Evolutionary conservation across 306 rosid genomes (phyloP).

Genomic region (Quercus gilva): DNA sequence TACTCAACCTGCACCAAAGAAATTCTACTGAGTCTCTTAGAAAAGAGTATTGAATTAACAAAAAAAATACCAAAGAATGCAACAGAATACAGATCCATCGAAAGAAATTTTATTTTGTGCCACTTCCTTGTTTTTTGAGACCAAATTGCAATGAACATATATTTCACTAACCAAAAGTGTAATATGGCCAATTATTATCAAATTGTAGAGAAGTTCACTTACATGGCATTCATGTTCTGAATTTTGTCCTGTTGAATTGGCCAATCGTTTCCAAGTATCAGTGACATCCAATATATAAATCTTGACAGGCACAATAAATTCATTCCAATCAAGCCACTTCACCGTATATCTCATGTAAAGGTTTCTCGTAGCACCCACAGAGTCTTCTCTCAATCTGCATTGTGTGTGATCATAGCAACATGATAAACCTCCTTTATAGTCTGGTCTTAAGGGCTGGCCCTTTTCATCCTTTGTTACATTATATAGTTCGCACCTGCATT

Average conservation of each 20-base stretch:
- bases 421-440: slow-evolving; percentile 52
- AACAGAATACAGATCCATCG: background rate
- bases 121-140: background rate
- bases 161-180: background rate
- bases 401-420: slow-evolving; percentile 61
- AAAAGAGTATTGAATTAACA: background rate
- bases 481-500: slow-evolving; percentile 68
- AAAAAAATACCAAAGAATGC: background rate
- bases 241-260: slow-evolving; percentile 11
- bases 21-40: background rate
- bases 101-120: background rate
- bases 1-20: slow-evolving; percentile 54
- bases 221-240: slow-evolving; percentile 48
- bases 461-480: slow-evolving; percentile 44
- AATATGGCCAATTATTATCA: too few species aligned
- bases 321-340: slow-evolving; percentile 75
- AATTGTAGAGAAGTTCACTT: slow-evolving; percentile 16
- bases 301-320: slow-evolving; percentile 55
- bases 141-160: too few species aligned
- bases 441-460: slow-evolving; percentile 36
- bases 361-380: slow-evolving; percentile 41
- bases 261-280: slow-evolving; percentile 35
- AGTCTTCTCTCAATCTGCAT: slow-evolving; percentile 52
- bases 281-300: slow-evolving; percentile 67
- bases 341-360: slow-evolving; percentile 67